These are phyloP conservation scores for Salix koriyanagi DNA, from an alignment of 345 rosid species.

Conservation along the genomic window DNA sequence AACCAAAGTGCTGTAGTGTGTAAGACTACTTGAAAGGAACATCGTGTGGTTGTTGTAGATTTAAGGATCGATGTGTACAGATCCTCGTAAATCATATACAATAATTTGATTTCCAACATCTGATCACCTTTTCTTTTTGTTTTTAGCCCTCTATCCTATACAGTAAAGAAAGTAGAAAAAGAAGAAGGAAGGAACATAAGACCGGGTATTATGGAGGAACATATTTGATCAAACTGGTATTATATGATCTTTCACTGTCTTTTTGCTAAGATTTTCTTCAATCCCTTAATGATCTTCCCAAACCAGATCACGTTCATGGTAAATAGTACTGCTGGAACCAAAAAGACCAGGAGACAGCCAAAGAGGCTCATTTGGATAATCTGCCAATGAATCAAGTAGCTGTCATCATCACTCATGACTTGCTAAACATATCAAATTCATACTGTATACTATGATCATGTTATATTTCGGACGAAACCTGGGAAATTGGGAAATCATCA, in stretches of 20 bases:
- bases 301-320: constrained; percentile 30
- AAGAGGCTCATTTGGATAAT: constrained; percentile 24
- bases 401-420: neutral
- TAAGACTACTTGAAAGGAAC: neutral
- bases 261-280: constrained; percentile 25
- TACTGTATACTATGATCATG: neutral
- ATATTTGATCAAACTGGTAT: neutral
- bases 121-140: neutral
- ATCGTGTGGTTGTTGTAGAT: neutral
- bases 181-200: no score
- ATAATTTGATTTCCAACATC: neutral
- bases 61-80: neutral
- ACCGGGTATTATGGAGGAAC: neutral
- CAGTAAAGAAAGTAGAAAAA: neutral
- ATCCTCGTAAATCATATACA: neutral
- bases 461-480: neutral
- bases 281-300: constrained; percentile 24
- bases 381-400: constrained; percentile 12
- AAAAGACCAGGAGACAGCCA: constrained; percentile 16
- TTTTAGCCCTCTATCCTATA: neutral
- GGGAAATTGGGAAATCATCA: neutral
- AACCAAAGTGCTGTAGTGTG: neutral
- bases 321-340: constrained; percentile 24
- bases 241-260: constrained; percentile 11
- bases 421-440: neutral